Base-by-base conservation (phyloP, 2,329 filamentous ascomycete genomes). In the Sporothrix variecibatus region DNA sequence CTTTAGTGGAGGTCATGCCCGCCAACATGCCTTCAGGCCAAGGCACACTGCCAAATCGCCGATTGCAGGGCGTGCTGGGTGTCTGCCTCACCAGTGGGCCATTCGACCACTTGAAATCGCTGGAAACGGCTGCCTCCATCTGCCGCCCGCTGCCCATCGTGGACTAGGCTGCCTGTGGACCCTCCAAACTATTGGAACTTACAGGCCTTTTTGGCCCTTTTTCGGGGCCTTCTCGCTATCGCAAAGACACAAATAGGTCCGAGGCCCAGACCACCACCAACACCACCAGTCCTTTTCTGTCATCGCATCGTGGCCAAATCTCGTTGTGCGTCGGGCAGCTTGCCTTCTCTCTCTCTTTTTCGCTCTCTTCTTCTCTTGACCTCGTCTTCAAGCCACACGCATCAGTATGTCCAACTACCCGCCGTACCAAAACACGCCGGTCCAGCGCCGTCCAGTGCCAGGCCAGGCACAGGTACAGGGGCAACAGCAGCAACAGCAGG, bases 391-490 rank as follows among this genome's bases (percentile, higher is more conserved):
- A 20, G 9, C 26, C 56, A 15, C 58, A 3, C 12, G 3, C 20
- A 15, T 43, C 65, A 26, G 8, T 7, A 71, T 71, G 68, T 71
- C 68, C 49, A 40, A 40, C 53, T 62, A 71, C 15, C 49, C 49
- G 2, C 69, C 51, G 23, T 71, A 71, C 53, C 53, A 58, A 28
- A 31, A 23, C 53, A 17, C 15, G 3, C 51, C 69, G 15, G 34
- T 62, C 8, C 69, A 60, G 69, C 69, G 69, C 53, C 53, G 69
- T 40, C 69, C 69, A 4, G 53, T 71, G 23, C 69, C 69, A 26
- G 38, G 69, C 69, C 68, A 56, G 68, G 65, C 43, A 12, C 64
- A 67, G 49, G 49, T 17, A n/a, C n/a, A n/a, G n/a, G n/a, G n/a
- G n/a, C n/a, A n/a, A n/a, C n/a, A n/a, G n/a, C n/a, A 71, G 6